Percentiles rank a stretch among this genome's conserved stretches.
phyloP scores from a whole-genome alignment of 495 filamentous ascomycete genomes.

The Recurvomyces mirabilis region DNA sequence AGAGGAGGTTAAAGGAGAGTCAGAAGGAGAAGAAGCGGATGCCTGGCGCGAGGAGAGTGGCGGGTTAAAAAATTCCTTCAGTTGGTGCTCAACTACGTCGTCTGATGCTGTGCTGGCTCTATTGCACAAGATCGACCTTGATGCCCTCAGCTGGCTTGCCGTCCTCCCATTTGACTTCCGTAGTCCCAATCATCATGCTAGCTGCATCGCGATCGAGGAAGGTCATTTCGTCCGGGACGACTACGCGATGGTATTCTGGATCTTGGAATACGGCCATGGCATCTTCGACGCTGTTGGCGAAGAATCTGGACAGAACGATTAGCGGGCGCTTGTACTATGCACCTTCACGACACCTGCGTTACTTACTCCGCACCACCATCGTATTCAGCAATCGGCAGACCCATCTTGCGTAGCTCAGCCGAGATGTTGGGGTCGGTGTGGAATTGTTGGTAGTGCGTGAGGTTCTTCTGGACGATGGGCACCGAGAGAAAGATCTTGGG shows the following conservation, averaged over 20 bases:
- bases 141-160: neutral
- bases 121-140: neutral
- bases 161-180: conserved; percentile 5
- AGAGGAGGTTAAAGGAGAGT: conserved; percentile 71
- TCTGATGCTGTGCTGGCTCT: too few species aligned
- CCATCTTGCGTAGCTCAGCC: neutral
- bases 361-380: conserved; percentile 3
- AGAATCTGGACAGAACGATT: neutral
- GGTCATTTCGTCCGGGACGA: conserved; percentile 6
- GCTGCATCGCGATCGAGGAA: conserved; percentile 1
- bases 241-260: neutral
- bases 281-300: neutral
- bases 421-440: neutral
- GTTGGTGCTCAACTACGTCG: too few species aligned
- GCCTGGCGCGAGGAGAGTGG: conserved; percentile 35
- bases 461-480: conserved; percentile 4
- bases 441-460: conserved; percentile 2
- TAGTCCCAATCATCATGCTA: conserved; percentile 1
- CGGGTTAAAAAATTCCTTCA: too few species aligned
- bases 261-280: conserved; percentile 5
- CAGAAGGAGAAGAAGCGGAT: conserved; percentile 70
- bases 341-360: neutral
- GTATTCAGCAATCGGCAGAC: neutral
- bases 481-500: neutral
- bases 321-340: neutral